These are phyloP conservation scores for Cryptococcus sp. DNA, from an alignment of 1,284 basidiomycete genomes.

Conservation along the genomic window DNA sequence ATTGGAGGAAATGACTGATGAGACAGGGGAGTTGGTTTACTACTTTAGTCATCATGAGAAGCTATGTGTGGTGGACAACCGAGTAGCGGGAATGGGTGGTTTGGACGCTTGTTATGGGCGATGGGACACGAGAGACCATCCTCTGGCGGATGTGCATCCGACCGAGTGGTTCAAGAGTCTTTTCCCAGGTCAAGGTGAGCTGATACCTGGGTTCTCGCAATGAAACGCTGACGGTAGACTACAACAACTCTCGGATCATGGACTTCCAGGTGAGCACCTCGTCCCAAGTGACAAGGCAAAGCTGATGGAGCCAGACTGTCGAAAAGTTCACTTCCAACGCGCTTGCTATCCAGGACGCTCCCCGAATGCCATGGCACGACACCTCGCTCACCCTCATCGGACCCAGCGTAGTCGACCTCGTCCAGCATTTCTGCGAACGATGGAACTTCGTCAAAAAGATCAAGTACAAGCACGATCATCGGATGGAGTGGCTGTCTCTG, in stretches of 20 bases:
- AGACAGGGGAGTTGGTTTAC: conserved; percentile 36
- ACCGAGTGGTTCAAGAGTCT: conserved; percentile 72
- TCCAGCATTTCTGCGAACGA: conserved; percentile 79
- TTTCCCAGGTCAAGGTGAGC: conserved; percentile 70
- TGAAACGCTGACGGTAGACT: conserved; percentile 52
- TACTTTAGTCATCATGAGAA: conserved; percentile 51
- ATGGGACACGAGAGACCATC: conserved; percentile 78
- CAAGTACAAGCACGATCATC: conserved; percentile 49
- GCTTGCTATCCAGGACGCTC: conserved; percentile 63
- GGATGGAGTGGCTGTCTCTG: conserved; percentile 71
- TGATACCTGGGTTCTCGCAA: neutral
- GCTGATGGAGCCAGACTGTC: conserved; percentile 68
- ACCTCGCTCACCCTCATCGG: conserved; percentile 70
- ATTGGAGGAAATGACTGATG: neutral
- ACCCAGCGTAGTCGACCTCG: conserved; percentile 75
- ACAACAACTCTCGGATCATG: conserved; percentile 63
- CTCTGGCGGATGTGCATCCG: conserved; percentile 83
- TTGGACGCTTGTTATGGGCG: conserved; percentile 90
- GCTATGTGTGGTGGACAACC: conserved; percentile 70
- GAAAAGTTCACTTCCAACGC: conserved; percentile 70
- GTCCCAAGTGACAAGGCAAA: too few species aligned
- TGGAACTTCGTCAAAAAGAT: conserved; percentile 48
- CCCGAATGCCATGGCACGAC: conserved; percentile 53
- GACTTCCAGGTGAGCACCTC: conserved; percentile 41
- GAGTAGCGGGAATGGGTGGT: conserved; percentile 61